Evolutionary conservation across 371 early-diverging fungal species (phyloP), one percentile per base, ranked within the genome.

Genomic region (Mortierella sp.): DNA sequence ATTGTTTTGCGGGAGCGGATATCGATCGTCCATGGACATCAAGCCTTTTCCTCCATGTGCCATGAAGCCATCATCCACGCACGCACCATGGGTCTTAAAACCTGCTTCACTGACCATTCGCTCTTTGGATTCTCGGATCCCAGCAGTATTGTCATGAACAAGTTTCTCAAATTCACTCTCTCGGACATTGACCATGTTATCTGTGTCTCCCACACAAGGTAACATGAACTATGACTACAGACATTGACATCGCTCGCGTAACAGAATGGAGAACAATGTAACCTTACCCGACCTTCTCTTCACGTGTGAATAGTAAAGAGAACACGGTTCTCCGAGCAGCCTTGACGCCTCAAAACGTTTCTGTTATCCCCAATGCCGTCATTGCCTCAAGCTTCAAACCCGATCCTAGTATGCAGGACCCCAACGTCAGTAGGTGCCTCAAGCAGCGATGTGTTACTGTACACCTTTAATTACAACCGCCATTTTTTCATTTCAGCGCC

Each of bases 351-450:
- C 90, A 93, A 69, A 92, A 92, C 75, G 99, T 99, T 3, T 96
- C 95, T 14, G 99, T 99, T n/a, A 99, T 99, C 69, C 99, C 99
- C 24, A 99, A 99, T 90, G 99, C 99, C 51, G 95, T 99, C 24
- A 95, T 98, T 14, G 95, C 96, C 6, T 93, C 94, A 51, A 95
- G 98, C 72, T 98, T 98, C 83, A 87, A 85, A 73, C 99, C 99
- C 0, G 96, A 97, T 79, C 94, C 96, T 0, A 87, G 91, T 2
- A 93, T 93, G 61, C 89, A 95, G 26, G 95, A 97, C 79, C 93
- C 95, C 0, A 91, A 92, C 70, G 96, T 93, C 90, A 95, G 95
- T 95, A 89, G 83, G 92, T 91, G 37, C 26, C 37, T 26, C 37
- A 5, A 19, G 31, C 69, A 40, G 43, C 6, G 43, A 40, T n/a